Percentiles rank a stretch among this genome's conserved stretches.
These are phyloP conservation scores for Aethionema arabicum DNA, from an alignment of 345 rosid species.

Conservation along the genomic window DNA sequence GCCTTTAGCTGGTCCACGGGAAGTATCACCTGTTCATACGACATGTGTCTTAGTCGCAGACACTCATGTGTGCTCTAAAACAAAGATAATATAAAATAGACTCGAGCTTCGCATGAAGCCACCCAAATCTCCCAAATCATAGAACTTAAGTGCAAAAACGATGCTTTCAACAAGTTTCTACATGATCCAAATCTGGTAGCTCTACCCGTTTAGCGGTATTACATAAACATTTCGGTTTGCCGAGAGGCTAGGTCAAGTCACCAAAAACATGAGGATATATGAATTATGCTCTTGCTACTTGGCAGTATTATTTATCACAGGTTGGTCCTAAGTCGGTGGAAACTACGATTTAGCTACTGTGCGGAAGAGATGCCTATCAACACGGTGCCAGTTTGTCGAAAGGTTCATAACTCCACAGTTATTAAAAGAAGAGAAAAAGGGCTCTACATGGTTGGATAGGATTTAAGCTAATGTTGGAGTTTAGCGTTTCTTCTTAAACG, in stretches of 20 bases:
- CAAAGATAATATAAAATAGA: neutral
- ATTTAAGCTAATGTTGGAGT: slow-evolving; percentile 3
- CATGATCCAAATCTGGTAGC: neutral
- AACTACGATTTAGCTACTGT: too few species aligned
- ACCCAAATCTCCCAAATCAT: slow-evolving; percentile 2
- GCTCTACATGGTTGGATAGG: neutral
- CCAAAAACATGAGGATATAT: too few species aligned
- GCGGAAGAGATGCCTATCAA: too few species aligned
- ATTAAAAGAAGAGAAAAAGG: neutral
- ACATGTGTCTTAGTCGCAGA: neutral
- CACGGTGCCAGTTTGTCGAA: too few species aligned
- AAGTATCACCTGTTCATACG: slow-evolving; percentile 54
- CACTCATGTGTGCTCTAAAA: neutral
- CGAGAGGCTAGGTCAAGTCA: too few species aligned
- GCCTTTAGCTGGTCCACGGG: slow-evolving; percentile 70
- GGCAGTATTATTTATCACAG: too few species aligned
- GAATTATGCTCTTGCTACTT: too few species aligned
- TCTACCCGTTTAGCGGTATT: too few species aligned
- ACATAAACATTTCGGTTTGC: too few species aligned
- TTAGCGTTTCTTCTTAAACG: neutral
- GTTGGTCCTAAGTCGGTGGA: too few species aligned
- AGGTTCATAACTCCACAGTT: too few species aligned
- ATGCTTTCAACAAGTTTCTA: neutral
- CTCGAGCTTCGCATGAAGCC: slow-evolving; percentile 5
- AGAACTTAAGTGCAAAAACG: neutral